Evolutionary conservation across 495 filamentous ascomycete genomes (phyloP).

Genomic region (Trichoderma erinaceum): DNA sequence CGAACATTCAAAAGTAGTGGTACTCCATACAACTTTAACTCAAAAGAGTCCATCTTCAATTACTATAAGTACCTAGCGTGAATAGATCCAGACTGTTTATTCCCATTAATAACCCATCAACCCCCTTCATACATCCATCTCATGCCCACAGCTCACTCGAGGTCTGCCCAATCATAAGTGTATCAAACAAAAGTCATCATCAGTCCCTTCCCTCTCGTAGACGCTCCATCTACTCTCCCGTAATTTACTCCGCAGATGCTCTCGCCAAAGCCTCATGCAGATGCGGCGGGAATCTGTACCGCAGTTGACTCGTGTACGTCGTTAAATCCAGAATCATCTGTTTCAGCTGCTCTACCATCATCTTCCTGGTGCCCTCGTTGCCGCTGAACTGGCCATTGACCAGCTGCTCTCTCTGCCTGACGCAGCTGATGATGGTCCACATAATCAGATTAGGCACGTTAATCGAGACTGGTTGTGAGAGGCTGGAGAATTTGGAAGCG

Average conservation of each 20-base stretch:
- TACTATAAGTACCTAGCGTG: too few species aligned
- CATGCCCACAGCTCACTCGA: neutral
- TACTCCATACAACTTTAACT: too few species aligned
- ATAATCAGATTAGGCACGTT: conserved; percentile 85
- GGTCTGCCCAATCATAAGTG: too few species aligned
- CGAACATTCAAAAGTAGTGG: too few species aligned
- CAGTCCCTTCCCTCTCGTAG: neutral
- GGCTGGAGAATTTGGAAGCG: conserved; percentile 67
- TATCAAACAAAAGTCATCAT: neutral
- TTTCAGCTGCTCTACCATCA: conserved; percentile 62
- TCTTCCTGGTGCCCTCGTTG: conserved; percentile 58
- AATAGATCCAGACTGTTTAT: too few species aligned
- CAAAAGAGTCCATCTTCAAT: too few species aligned
- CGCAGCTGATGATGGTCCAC: conserved; percentile 85
- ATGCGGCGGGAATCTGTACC: conserved; percentile 67
- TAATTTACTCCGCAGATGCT: conserved; percentile 58
- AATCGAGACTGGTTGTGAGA: conserved; percentile 70
- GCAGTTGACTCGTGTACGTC: conserved; percentile 89
- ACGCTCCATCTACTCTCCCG: neutral
- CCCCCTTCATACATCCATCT: neutral
- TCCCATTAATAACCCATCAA: too few species aligned
- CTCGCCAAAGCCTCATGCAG: conserved; percentile 77
- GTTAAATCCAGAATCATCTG: conserved; percentile 79
- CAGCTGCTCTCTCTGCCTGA: conserved; percentile 62
- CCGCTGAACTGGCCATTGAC: conserved; percentile 61